phyloP scores from a whole-genome alignment of 2,329 filamentous ascomycete genomes.

The Furcasterigmium furcatum region DNA sequence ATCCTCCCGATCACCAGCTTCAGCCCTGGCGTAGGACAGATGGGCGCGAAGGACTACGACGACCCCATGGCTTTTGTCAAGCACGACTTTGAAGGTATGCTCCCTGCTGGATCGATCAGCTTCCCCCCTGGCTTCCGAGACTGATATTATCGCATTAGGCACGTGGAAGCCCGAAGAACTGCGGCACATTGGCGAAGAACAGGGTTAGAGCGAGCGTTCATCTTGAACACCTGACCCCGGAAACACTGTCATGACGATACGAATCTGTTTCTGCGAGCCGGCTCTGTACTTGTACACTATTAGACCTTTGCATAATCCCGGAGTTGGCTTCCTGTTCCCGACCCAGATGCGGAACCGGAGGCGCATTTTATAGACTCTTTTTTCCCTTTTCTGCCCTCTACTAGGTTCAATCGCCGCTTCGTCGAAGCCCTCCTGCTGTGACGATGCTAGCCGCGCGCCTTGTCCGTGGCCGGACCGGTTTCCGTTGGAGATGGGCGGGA shows the following conservation, averaged over 20 bases:
- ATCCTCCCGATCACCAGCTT: constrained; percentile 96
- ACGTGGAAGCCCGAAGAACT: constrained; percentile 74
- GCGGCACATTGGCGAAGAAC: constrained; percentile 61
- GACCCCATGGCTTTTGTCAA: constrained; percentile 97
- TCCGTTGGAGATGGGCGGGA: too few species aligned
- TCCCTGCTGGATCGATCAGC: too few species aligned
- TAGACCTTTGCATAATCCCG: background rate
- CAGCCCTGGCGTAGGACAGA: constrained; percentile 89
- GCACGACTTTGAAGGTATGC: constrained; percentile 91
- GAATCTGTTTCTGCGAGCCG: background rate
- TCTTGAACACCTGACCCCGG: too few species aligned
- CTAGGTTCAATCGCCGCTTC: too few species aligned
- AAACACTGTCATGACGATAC: constrained; percentile 3
- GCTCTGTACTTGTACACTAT: background rate
- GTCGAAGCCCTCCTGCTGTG: too few species aligned
- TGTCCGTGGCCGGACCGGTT: too few species aligned
- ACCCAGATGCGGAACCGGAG: too few species aligned
- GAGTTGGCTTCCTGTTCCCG: background rate
- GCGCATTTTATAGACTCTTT: too few species aligned
- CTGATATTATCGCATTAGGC: too few species aligned
- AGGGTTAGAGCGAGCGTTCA: constrained; percentile 17
- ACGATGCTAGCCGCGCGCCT: too few species aligned
- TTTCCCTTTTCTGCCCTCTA: too few species aligned
- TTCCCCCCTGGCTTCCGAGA: too few species aligned
- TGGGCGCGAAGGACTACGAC: constrained; percentile 84